Evolutionary conservation across 2,329 filamentous ascomycete species (phyloP).

Genomic region (Aspergillus awamori): DNA sequence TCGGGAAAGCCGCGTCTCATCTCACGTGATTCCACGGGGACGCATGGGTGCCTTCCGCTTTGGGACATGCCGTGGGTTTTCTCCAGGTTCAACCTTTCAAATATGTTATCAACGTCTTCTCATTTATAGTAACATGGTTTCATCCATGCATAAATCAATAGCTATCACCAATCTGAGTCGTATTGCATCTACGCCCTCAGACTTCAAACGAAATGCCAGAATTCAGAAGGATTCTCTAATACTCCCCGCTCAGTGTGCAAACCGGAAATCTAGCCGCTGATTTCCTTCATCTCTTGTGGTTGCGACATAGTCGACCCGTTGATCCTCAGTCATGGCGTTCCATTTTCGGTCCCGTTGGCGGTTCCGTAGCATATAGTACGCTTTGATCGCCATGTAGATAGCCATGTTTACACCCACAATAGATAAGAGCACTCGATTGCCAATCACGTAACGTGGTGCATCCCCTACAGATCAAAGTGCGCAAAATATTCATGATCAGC

Average conservation of each 20-base stretch:
- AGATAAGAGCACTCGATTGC: conserved; percentile 57
- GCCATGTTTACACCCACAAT: conserved; percentile 45
- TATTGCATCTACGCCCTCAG: neutral
- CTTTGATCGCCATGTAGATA: conserved; percentile 46
- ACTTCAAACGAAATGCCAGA: neutral
- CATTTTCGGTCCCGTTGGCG: conserved; percentile 32
- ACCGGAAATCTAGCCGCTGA: conserved; percentile 40
- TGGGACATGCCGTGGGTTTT: neutral
- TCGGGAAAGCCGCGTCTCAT: neutral
- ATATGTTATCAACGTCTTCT: neutral
- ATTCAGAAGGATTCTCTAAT: too few species aligned
- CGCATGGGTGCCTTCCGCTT: neutral
- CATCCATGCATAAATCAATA: neutral
- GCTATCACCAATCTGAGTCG: neutral
- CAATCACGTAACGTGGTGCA: conserved; percentile 55
- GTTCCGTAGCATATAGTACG: conserved; percentile 39
- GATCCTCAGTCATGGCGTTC: conserved; percentile 34
- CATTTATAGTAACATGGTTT: neutral
- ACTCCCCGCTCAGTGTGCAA: conserved; percentile 29
- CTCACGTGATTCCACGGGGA: neutral
- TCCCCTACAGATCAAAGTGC: conserved; percentile 52
- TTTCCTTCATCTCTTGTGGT: conserved; percentile 38
- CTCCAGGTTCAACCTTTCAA: neutral
- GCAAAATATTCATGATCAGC: conserved; percentile 6
- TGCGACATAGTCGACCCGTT: conserved; percentile 33